Evolutionary conservation across 2,329 filamentous ascomycete genomes (phyloP).

Genomic region (Fusarium subtropicale): DNA sequence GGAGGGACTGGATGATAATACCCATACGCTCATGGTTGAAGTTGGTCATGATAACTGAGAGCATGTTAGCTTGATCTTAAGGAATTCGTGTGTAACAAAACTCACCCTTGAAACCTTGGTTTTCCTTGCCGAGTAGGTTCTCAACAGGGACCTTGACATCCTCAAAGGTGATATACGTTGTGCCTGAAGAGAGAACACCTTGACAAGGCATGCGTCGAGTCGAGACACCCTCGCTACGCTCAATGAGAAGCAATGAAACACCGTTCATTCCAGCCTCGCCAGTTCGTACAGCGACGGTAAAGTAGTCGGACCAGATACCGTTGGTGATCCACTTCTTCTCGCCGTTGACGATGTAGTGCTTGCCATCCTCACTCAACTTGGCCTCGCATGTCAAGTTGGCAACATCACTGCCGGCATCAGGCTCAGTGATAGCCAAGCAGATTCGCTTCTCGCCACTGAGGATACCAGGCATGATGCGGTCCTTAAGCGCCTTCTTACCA

Average conservation of each 20-base stretch:
- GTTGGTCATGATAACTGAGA: conserved; percentile 94
- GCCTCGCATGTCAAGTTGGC: conserved; percentile 96
- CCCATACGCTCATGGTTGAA: conserved; percentile 99
- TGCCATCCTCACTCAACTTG: conserved; percentile 93
- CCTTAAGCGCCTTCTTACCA: conserved; percentile 83
- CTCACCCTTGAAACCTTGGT: conserved; percentile 90
- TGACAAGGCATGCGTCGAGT: conserved; percentile 98
- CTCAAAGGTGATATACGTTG: conserved; percentile 97
- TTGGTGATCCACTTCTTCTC: conserved; percentile 99
- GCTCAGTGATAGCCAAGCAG: conserved; percentile 96
- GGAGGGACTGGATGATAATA: conserved; percentile 96
- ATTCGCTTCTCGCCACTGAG: conserved; percentile 95
- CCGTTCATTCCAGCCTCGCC: conserved; percentile 92
- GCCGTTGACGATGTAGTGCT: conserved; percentile 99
- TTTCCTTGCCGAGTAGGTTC: conserved; percentile 97
- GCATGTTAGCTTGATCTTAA: conserved; percentile 64
- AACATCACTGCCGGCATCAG: conserved; percentile 93
- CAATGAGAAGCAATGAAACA: conserved; percentile 89
- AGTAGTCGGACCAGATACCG: conserved; percentile 96
- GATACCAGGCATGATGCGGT: conserved; percentile 90
- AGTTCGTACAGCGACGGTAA: conserved; percentile 95
- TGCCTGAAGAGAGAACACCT: conserved; percentile 81
- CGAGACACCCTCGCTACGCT: conserved; percentile 87
- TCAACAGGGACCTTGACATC: conserved; percentile 99
- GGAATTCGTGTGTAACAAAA: conserved; percentile 80